Percentiles rank a stretch among this genome's conserved stretches.
phyloP scores from a whole-genome alignment of 495 filamentous ascomycete species.

The Penicillium daleae region DNA sequence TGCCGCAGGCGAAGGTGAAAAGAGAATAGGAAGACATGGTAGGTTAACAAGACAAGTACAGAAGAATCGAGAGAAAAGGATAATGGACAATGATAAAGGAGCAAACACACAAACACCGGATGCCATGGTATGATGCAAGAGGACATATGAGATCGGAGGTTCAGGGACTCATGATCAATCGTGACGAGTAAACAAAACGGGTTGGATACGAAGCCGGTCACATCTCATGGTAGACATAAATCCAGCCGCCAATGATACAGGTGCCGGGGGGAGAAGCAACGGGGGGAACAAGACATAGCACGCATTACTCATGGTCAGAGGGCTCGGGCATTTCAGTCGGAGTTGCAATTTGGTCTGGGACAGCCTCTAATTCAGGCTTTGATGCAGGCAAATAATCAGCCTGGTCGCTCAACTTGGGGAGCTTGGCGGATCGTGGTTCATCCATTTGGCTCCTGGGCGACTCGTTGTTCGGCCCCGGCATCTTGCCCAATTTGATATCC shows the following conservation, averaged over 20 bases:
- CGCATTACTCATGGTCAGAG: conserved; percentile 42
- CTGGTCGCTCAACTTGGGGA: conserved; percentile 44
- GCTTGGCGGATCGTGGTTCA: conserved; percentile 46
- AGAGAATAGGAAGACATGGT: conserved; percentile 7
- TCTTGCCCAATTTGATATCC: conserved; percentile 54
- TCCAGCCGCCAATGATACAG: neutral
- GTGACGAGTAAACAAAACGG: conserved; percentile 14
- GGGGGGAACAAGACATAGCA: conserved; percentile 12
- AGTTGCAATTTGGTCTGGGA: conserved; percentile 31
- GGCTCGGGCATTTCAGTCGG: conserved; percentile 35
- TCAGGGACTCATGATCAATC: conserved; percentile 26
- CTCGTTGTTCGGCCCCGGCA: conserved; percentile 13
- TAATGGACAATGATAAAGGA: conserved; percentile 8
- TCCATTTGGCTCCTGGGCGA: conserved; percentile 24
- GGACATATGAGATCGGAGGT: conserved; percentile 21
- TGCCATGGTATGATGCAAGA: conserved; percentile 37
- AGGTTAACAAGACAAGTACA: conserved; percentile 14
- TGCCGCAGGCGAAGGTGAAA: neutral
- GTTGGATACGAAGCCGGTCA: conserved; percentile 10
- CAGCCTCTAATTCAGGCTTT: conserved; percentile 47
- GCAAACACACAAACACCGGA: conserved; percentile 27
- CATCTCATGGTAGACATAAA: neutral
- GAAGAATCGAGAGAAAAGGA: neutral
- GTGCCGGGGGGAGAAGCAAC: too few relatives aligned
- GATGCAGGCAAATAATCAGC: conserved; percentile 36